Conservation (phyloP, 441 rosid species). For the Rhodomyrtus psidioides region DNA sequence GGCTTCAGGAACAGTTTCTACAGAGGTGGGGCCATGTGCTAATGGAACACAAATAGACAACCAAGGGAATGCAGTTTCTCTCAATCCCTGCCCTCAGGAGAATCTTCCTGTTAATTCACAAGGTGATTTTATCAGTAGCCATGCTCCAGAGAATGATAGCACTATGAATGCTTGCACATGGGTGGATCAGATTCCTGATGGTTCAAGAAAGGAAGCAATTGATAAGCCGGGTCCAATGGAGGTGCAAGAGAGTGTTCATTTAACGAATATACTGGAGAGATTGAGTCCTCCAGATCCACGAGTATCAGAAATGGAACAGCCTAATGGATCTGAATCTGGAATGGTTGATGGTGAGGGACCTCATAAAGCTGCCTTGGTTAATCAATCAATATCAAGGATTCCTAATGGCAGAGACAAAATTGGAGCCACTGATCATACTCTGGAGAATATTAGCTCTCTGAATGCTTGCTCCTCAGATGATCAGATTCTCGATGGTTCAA, state of each 20-base stretch:
- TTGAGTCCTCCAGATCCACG: neutral
- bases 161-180: slow-evolving; percentile 1
- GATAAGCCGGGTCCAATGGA: slow-evolving; percentile 4
- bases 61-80: slow-evolving; percentile 7
- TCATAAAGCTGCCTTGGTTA: slow-evolving; percentile 10
- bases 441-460: slow-evolving; percentile 6
- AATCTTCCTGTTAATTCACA: neutral
- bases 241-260: slow-evolving; percentile 11
- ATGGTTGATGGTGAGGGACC: slow-evolving; percentile 7
- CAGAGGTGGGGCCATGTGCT: neutral
- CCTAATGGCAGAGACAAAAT: neutral
- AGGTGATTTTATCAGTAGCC: neutral
- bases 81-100: slow-evolving; percentile 10
- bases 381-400: neutral
- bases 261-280: neutral
- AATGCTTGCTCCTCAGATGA: slow-evolving; percentile 3
- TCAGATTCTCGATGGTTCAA: slow-evolving; percentile 1
- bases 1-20: slow-evolving; percentile 1
- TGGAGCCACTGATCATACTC: neutral
- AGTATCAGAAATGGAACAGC: slow-evolving; percentile 9
- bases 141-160: slow-evolving; percentile 6
- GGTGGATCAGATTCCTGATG: slow-evolving; percentile 13
- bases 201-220: neutral
- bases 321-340: slow-evolving; percentile 12
- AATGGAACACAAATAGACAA: neutral